phyloP scores from a whole-genome alignment of 176 grass and related monocot genomes.

The Oryza meyeriana region DNA sequence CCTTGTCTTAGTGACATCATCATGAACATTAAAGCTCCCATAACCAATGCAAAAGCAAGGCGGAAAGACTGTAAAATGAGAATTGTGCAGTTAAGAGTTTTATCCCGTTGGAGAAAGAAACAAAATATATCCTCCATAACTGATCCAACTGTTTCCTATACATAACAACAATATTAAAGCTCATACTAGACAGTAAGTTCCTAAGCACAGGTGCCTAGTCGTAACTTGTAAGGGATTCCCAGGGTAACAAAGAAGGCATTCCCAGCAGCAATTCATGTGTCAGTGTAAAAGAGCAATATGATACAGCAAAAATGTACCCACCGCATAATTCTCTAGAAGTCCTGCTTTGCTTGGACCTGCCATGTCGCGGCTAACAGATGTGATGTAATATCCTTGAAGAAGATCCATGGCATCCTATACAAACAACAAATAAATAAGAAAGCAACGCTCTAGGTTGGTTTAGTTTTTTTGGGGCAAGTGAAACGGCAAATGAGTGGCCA shows the following conservation, averaged over 20 bases:
- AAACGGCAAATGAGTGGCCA: neutral
- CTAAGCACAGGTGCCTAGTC: neutral
- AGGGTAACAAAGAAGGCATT: neutral
- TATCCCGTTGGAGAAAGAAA: slow-evolving; percentile 8
- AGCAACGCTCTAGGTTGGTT: neutral
- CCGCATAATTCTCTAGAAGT: slow-evolving; percentile 77
- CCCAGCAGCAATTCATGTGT: neutral
- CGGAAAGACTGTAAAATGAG: slow-evolving; percentile 65
- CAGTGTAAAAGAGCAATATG: neutral
- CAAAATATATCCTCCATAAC: neutral
- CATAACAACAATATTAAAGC: neutral
- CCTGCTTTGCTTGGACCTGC: slow-evolving; percentile 59
- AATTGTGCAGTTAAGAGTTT: neutral
- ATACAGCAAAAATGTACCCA: slow-evolving; percentile 42
- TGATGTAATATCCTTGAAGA: slow-evolving; percentile 87
- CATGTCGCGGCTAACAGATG: slow-evolving; percentile 81
- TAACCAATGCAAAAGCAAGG: slow-evolving; percentile 65
- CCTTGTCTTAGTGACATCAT: slow-evolving; percentile 76
- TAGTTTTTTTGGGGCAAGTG: neutral
- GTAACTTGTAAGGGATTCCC: neutral
- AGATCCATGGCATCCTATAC: slow-evolving; percentile 93
- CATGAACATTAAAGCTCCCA: slow-evolving; percentile 63
- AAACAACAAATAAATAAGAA: slow-evolving; percentile 36
- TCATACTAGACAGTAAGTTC: neutral
- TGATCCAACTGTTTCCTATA: neutral